Evolutionary conservation across 2,329 filamentous ascomycete species (phyloP), one percentile per base, ranked within the genome.

Genomic region (Penicillium sp.): DNA sequence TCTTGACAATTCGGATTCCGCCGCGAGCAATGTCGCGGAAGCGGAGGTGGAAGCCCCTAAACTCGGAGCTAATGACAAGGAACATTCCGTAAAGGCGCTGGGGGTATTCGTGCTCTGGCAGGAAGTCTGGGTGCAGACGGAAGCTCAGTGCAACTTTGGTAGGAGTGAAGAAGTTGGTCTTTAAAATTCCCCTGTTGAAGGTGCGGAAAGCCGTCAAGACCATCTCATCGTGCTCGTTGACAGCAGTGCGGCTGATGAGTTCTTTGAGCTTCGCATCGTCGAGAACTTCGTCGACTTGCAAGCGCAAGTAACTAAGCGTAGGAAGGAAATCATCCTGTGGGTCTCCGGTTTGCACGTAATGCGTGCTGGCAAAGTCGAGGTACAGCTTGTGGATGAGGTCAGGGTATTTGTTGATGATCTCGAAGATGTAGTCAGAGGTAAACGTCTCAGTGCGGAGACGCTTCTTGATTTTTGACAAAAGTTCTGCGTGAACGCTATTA

Each of bases 81-180:
- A 99, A 99, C 94, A 99, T 99, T 62, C 94, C 94, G 66, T 94
- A 99, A 8, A 99, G 81, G 6, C 87, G 90, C 72, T 93, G 90
- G 46, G 94, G 90, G 73, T 99, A 99, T 75, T 99, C 94, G 53
- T 92, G 86, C 60, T 88, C 82, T 4, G 94, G 94, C 38, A 99
- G 80, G 83, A 99, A 99, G 60, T 74, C 69, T 2, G 74, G 70
- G 69, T 97, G 88, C 60, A 99, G 79, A 55, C 94, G 89, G 85
- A 99, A 99, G 78, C 91, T 96, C 64, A 99, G 83, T 9, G 94
- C 94, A 40, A 99, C 93, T 82, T 99, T 99, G 62, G 94, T 99
- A 0, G 94, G 94, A 0, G 94, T 99, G 81, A 95, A 97, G 74
- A 88, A 89, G 80, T 99, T 99, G 65, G 94, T 99, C 84, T 97